Percentiles rank a stretch among this genome's conserved stretches.
phyloP scores from a whole-genome alignment of 345 rosid genomes.

The Corchorus capsularis region DNA sequence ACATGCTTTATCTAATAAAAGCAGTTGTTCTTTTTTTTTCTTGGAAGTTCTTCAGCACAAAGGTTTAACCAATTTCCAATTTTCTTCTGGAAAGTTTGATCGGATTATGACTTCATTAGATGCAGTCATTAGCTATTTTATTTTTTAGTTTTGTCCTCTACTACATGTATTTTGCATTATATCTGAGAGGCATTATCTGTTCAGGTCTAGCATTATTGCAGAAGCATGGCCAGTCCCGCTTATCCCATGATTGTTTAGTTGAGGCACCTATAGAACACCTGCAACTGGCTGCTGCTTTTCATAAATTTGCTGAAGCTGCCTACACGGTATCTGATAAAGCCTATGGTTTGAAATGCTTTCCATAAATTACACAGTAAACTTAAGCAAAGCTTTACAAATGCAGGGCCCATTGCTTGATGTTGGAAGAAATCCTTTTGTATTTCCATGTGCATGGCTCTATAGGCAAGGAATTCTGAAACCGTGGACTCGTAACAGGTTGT shows the following conservation, averaged over 20 bases:
- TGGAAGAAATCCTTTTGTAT: constrained; percentile 79
- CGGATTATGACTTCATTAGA: not conserved
- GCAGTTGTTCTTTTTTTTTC: not conserved
- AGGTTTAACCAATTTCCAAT: not conserved
- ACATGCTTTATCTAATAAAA: not conserved
- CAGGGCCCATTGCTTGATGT: constrained; percentile 93
- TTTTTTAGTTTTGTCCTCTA: not conserved
- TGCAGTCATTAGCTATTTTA: not conserved
- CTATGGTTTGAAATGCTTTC: not conserved
- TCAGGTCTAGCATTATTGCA: constrained; percentile 92
- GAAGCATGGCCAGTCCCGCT: constrained; percentile 42
- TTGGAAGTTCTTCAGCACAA: not conserved
- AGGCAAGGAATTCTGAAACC: constrained; percentile 87
- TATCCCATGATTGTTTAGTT: constrained; percentile 40
- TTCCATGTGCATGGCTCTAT: constrained; percentile 82
- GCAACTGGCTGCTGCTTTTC: constrained; percentile 63
- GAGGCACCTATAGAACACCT: constrained; percentile 69
- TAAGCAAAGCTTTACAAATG: constrained; percentile 25
- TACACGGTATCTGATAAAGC: constrained; percentile 59
- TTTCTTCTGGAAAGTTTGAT: not conserved
- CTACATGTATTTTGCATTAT: not conserved
- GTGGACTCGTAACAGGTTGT: constrained; percentile 76
- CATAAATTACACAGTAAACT: constrained; percentile 5
- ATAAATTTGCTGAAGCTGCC: constrained; percentile 93
- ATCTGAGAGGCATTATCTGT: constrained; percentile 14